Evolutionary conservation across 768 basidiomycete genomes (phyloP).

Genomic region (Brasilioporus rufonigricans): DNA sequence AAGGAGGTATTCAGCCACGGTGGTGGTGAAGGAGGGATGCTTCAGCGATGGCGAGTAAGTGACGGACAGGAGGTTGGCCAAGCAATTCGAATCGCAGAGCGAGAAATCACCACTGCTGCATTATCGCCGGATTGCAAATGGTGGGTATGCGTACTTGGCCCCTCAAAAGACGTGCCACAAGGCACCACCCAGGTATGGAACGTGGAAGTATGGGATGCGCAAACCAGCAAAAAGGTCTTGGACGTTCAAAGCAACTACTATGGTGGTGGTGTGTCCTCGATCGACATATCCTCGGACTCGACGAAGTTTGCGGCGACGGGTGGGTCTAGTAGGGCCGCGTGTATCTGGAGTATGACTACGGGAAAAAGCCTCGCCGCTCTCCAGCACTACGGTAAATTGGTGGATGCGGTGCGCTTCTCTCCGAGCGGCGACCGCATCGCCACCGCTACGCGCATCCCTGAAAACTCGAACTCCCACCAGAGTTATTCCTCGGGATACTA

Average conservation of each 20-base stretch:
- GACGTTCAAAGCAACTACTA: background rate
- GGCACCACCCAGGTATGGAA: too few species aligned
- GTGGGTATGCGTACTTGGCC: background rate
- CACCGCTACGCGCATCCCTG: background rate
- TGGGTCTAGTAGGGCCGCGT: background rate
- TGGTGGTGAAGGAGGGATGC: background rate
- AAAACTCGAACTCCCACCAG: too few species aligned
- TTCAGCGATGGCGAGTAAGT: background rate
- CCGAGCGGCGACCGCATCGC: constrained; percentile 3
- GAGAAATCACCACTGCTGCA: background rate
- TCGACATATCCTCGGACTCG: background rate
- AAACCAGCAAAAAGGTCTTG: background rate
- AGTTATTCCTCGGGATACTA: too few species aligned
- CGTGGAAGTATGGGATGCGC: background rate
- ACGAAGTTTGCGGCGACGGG: background rate
- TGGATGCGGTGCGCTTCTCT: background rate
- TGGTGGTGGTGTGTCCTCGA: background rate
- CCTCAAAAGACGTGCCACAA: background rate
- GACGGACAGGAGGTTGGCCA: background rate
- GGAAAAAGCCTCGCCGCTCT: background rate
- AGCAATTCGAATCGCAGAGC: background rate
- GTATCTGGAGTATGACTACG: background rate
- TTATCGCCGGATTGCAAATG: background rate
- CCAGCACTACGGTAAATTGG: background rate
- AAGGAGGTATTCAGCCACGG: background rate